A percentile compares a stretch with the other conserved stretches of the same genome.
These are phyloP conservation scores for Tuber indicum DNA, from an alignment of 495 filamentous ascomycete species.

Conservation along the genomic window DNA sequence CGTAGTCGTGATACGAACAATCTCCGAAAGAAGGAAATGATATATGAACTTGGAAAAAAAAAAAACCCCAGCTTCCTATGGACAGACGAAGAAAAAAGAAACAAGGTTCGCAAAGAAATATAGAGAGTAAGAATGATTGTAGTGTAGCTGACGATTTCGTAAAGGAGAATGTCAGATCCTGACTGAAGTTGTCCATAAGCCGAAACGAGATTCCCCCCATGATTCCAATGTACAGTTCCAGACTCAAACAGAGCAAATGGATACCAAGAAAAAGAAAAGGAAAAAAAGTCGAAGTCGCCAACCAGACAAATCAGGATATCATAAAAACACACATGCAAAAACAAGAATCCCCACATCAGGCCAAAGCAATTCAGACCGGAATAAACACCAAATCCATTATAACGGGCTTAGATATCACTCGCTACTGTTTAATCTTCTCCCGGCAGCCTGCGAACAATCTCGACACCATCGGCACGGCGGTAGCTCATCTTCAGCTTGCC, in stretches of 20 bases:
- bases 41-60: constrained; percentile 5
- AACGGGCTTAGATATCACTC: not conserved
- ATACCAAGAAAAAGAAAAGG: constrained; percentile 26
- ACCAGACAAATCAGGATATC: constrained; percentile 2
- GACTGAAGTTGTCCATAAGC: not conserved
- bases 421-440: constrained; percentile 25
- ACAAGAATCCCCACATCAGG: constrained; percentile 13
- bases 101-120: not conserved
- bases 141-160: not conserved
- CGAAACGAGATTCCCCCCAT: not conserved
- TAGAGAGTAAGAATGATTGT: not conserved
- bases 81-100: not conserved
- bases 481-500: constrained; percentile 41
- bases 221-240: not conserved
- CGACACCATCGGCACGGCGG: constrained; percentile 40
- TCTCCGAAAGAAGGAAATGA: constrained; percentile 21
- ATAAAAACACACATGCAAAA: constrained; percentile 13
- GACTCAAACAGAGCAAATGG: constrained; percentile 15
- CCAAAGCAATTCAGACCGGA: constrained; percentile 21
- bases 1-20: constrained; percentile 29
- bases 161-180: not conserved
- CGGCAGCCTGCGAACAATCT: constrained; percentile 41
- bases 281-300: constrained; percentile 9
- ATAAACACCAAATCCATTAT: constrained; percentile 7
- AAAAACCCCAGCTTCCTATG: not conserved